Conservation (phyloP, 768 basidiomycete genomes). For the Lentinula guzmanii region DNA sequence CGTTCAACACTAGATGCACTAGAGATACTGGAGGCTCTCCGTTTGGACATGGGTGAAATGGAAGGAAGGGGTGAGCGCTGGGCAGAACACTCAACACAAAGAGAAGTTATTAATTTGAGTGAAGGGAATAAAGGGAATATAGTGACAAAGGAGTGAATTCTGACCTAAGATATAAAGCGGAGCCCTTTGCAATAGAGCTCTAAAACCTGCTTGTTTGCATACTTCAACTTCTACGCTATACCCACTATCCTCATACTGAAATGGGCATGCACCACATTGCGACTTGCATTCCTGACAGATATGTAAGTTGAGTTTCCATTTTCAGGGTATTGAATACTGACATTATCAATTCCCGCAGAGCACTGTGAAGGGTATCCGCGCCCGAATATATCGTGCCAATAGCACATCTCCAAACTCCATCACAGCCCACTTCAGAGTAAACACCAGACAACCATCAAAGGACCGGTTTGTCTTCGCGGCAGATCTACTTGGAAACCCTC, state of each 20-base stretch:
- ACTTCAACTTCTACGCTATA: neutral
- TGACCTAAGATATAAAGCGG: neutral
- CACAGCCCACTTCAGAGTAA: neutral
- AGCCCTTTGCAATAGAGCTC: neutral
- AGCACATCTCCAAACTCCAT: neutral
- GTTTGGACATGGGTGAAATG: neutral
- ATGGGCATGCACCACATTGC: neutral
- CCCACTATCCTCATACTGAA: neutral
- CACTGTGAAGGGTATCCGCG: neutral
- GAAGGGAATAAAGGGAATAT: no score
- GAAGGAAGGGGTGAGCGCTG: neutral
- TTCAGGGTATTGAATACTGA: neutral
- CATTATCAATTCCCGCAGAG: neutral
- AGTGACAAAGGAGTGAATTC: neutral
- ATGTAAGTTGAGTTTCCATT: neutral
- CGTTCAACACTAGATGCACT: neutral
- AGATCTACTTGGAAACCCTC: neutral
- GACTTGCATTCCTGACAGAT: neutral
- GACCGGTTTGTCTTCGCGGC: neutral
- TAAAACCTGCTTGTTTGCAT: neutral
- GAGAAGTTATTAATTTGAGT: neutral
- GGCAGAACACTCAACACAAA: neutral
- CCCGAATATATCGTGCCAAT: neutral
- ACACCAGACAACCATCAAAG: neutral
- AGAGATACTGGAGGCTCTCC: neutral